Evolutionary conservation across 352 stramenopile species (phyloP), one percentile per base, ranked within the genome.

Genomic region (Thalassiosira ordinaria): DNA sequence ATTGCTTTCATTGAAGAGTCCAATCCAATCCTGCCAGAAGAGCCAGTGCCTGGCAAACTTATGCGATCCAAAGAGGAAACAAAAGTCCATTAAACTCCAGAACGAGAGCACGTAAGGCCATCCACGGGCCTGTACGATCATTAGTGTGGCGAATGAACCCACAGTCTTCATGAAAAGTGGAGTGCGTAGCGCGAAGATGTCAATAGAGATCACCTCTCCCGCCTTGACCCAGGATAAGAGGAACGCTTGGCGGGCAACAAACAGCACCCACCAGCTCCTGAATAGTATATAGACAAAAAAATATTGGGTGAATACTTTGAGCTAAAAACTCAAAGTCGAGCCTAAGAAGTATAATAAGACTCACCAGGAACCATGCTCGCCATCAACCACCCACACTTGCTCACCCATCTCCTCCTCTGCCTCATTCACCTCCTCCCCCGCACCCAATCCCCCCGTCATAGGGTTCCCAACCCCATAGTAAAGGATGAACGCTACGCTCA

Each of bases 181-280:
- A n/a, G 78, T 91, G 37, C 80, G 39, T 27, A 92, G 53, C 7
- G 74, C 80, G n/a, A 91, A 46, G n/a, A 87, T 87, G 53, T 92
- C 83, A 61, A 92, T 89, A 0, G 83, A 59, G 26, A 92, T 68
- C 16, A 88, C 53, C 51, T 94, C 74, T 6, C 76, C 64, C 5
- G 78, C 47, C 41, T 76, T 80, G 2, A 85, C 74, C n/a, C 57
- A 78, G 20, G 62, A 73, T 7, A 86, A 49, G 22, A 83, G n/a
- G 20, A 86, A 80, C 18, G 49, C 57, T 33, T 86, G 79, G 24
- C 79, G 35, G 14, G 80, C 59, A 46, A 86, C 14, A 41, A 86
- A 83, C 14, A 86, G 20, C 18, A 76, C 56, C 79, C 79, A 86
- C 79, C 79, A 86, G 52, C 66, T 80, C 66, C 68, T 46, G 37